These are phyloP conservation scores for Parmelia sp. DNA, from an alignment of 495 filamentous ascomycete genomes.

Conservation along the genomic window DNA sequence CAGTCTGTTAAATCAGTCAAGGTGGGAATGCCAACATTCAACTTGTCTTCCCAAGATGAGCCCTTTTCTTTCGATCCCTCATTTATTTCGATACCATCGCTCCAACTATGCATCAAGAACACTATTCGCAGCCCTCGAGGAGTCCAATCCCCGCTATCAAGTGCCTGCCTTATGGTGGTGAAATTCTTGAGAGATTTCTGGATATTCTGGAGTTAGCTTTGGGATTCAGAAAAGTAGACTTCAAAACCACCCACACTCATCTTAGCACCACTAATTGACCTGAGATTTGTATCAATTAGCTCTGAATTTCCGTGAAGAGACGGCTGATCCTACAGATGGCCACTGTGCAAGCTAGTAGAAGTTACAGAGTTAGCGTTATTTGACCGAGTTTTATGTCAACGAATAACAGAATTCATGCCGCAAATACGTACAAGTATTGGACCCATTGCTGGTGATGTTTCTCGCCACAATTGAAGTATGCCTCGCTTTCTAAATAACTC, in stretches of 20 bases:
- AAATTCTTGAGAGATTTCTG: slow-evolving; percentile 90
- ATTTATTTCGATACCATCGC: slow-evolving; percentile 85
- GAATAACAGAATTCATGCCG: slow-evolving; percentile 44
- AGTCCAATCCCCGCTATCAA: slow-evolving; percentile 70
- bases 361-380: not conserved
- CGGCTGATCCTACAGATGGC: not conserved
- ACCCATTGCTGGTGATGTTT: slow-evolving; percentile 65
- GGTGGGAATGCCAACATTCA: slow-evolving; percentile 40
- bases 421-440: slow-evolving; percentile 69
- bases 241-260: slow-evolving; percentile 52
- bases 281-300: not conserved
- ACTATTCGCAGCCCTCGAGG: slow-evolving; percentile 75
- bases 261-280: slow-evolving; percentile 77
- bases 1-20: not conserved
- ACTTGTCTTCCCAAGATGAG: slow-evolving; percentile 69
- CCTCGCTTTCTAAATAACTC: slow-evolving; percentile 59
- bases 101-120: slow-evolving; percentile 84
- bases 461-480: slow-evolving; percentile 55
- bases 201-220: not conserved
- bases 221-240: not conserved
- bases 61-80: slow-evolving; percentile 68
- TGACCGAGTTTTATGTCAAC: too few species aligned
- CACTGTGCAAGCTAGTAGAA: not conserved
- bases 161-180: slow-evolving; percentile 83
- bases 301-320: not conserved